Evolutionary conservation across 2,329 filamentous ascomycete species (phyloP).

Genomic region (Fusarium sacchari): DNA sequence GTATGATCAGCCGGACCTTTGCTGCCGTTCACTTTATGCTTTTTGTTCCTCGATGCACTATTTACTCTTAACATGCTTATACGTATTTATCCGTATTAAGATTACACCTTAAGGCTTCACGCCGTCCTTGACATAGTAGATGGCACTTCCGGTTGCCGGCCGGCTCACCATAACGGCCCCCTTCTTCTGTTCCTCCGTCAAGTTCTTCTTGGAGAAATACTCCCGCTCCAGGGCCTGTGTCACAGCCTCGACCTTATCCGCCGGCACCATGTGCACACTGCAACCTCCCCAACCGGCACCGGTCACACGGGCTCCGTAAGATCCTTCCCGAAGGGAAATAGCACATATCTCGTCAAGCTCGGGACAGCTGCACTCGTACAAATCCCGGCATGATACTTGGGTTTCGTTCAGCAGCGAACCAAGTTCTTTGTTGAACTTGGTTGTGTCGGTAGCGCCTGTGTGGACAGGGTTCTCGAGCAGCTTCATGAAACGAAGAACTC

Average conservation of each 20-base stretch:
- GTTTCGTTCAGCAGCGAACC: constrained; percentile 89
- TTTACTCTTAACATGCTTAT: neutral
- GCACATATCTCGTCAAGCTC: constrained; percentile 91
- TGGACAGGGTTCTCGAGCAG: constrained; percentile 70
- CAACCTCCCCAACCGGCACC: constrained; percentile 98
- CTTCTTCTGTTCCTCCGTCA: constrained; percentile 76
- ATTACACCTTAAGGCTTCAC: constrained; percentile 23
- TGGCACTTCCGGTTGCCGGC: constrained; percentile 78
- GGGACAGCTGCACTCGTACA: constrained; percentile 91
- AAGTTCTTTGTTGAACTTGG: constrained; percentile 71
- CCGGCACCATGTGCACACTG: constrained; percentile 90
- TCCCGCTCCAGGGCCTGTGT: constrained; percentile 80
- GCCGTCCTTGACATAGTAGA: constrained; percentile 55
- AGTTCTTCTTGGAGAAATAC: constrained; percentile 78
- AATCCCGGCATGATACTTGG: constrained; percentile 84
- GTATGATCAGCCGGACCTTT: constrained; percentile 6
- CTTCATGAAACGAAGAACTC: constrained; percentile 84
- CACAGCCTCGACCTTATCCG: constrained; percentile 81
- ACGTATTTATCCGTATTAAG: neutral
- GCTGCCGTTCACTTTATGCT: constrained; percentile 5
- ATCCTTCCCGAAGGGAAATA: constrained; percentile 80
- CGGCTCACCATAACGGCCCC: constrained; percentile 89
- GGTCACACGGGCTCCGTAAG: constrained; percentile 86
- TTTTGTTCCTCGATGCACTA: constrained; percentile 3
- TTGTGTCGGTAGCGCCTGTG: constrained; percentile 60